Base-by-base conservation (phyloP, 1,139 yeast species). In the Eremothecium cymbalariae region DNA sequence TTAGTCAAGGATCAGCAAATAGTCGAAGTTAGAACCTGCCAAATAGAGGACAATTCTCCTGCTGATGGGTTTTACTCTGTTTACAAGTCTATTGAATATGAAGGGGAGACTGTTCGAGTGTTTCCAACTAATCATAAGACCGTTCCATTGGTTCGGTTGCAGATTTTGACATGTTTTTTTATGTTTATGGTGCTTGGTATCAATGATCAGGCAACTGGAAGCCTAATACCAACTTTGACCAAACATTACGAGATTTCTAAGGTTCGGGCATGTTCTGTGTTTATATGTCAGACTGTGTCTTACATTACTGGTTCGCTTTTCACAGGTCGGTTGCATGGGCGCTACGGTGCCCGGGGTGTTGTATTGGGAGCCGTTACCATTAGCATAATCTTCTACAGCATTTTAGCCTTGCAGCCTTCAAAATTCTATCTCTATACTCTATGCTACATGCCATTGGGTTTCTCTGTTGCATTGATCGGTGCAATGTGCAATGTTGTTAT, bases 391-490 rank as follows among this genome's bases (percentile, higher is more conserved):
- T 48, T 45, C 18, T 47, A 45, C 27, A 13, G 35, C 4, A 26
- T 53, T 3, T 32, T 57, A 22, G 33, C 45, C 3, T 15, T 43
- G 13, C 46, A 45, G 28, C 60, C 60, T 2, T 26, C 44, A 0
- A 47, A 38, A 18, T 47, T 57, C 64, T 58, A 41, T 17, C 38
- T 28, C 7, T 73, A 6, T 53, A 70, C 30, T 52, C 62, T 16
- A 0, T 63, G 30, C 49, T 64, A 38, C 63, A 50, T 66, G 6
- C 56, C 70, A 17, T 53, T 62, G 35, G 90, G 90, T 0, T 48
- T 75, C 23, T 78, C 81, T 0, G 64, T 68, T 37, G 88, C 88
- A 1, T 51, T 72, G 3, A 44, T 76, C 28, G 88, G 78, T 56
- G 72, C 84, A 14, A 61, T 74, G 2, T 60, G 74, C 38, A 77